phyloP scores from a whole-genome alignment of 768 basidiomycete species.

The Tricholoma saponaceum region DNA sequence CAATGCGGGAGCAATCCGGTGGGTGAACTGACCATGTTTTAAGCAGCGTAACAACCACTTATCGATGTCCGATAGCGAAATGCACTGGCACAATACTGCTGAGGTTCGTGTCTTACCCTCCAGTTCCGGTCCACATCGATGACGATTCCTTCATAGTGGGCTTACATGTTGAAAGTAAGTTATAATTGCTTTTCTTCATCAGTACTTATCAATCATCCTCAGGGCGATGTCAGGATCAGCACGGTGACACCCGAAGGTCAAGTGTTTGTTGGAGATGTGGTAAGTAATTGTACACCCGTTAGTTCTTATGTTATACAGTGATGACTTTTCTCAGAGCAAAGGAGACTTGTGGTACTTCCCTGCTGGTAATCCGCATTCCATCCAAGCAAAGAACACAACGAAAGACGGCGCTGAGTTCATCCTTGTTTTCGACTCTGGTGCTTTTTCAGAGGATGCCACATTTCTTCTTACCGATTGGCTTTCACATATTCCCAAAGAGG shows the following conservation, averaged over 20 bases:
- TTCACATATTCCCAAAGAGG: slow-evolving; percentile 46
- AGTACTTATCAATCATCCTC: background rate
- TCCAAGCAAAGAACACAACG: slow-evolving; percentile 47
- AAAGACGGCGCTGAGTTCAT: slow-evolving; percentile 51
- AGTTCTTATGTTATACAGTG: background rate
- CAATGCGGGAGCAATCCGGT: slow-evolving; percentile 48
- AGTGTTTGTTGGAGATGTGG: slow-evolving; percentile 49
- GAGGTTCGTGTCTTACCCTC: slow-evolving; percentile 26
- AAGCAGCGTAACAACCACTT: background rate
- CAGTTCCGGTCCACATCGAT: background rate
- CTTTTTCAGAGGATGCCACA: slow-evolving; percentile 55
- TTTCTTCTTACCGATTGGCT: slow-evolving; percentile 67
- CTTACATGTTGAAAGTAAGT: slow-evolving; percentile 44
- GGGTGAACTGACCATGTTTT: slow-evolving; percentile 1
- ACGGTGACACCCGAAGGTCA: slow-evolving; percentile 51
- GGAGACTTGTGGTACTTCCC: slow-evolving; percentile 61
- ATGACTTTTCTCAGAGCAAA: slow-evolving; percentile 11
- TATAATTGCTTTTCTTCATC: background rate
- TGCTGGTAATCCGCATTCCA: slow-evolving; percentile 50
- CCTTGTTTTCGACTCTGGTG: slow-evolving; percentile 37
- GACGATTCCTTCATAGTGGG: slow-evolving; percentile 34
- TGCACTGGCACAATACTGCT: slow-evolving; percentile 54
- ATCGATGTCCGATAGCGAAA: slow-evolving; percentile 32
- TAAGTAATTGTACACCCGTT: slow-evolving; percentile 21
- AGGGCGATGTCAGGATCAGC: slow-evolving; percentile 45